Evolutionary conservation across 2,329 filamentous ascomycete genomes (phyloP).

Genomic region (Ophiostoma ulmi): DNA sequence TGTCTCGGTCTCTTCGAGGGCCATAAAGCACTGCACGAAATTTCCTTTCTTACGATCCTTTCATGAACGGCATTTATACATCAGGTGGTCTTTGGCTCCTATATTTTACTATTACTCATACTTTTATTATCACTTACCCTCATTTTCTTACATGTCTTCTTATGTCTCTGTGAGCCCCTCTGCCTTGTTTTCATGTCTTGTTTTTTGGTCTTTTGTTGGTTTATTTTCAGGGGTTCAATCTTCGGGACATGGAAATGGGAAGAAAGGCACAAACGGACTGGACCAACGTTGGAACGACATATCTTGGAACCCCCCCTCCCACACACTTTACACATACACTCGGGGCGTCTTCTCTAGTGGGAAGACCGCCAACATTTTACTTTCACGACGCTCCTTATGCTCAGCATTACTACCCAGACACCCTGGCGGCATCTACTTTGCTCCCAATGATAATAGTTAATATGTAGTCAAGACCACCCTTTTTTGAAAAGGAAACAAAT

Average conservation of each 20-base stretch:
- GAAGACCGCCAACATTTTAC: background rate
- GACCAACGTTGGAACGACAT: constrained; percentile 12
- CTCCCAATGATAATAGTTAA: constrained; percentile 27
- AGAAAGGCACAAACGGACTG: constrained; percentile 14
- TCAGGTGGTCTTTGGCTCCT: constrained; percentile 28
- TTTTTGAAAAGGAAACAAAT: constrained; percentile 18
- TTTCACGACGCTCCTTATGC: constrained; percentile 14
- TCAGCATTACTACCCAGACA: constrained; percentile 14
- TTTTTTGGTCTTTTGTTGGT: background rate
- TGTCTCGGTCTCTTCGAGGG: background rate
- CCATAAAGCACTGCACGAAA: background rate
- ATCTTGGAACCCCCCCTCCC: background rate
- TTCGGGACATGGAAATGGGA: background rate
- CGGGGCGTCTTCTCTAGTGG: background rate
- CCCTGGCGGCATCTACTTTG: constrained; percentile 26
- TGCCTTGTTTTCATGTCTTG: constrained; percentile 5
- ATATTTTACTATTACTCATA: constrained; percentile 20
- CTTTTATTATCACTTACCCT: constrained; percentile 8
- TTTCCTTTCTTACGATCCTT: constrained; percentile 54
- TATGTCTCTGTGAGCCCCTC: constrained; percentile 1
- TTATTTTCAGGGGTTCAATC: background rate
- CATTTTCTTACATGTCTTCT: constrained; percentile 14
- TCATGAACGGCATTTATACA: constrained; percentile 37
- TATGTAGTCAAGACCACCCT: constrained; percentile 27
- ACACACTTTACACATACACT: background rate